Evolutionary conservation across 2,329 filamentous ascomycete species (phyloP), one percentile per base, ranked within the genome.

Genomic region (Colletotrichum magnum): DNA sequence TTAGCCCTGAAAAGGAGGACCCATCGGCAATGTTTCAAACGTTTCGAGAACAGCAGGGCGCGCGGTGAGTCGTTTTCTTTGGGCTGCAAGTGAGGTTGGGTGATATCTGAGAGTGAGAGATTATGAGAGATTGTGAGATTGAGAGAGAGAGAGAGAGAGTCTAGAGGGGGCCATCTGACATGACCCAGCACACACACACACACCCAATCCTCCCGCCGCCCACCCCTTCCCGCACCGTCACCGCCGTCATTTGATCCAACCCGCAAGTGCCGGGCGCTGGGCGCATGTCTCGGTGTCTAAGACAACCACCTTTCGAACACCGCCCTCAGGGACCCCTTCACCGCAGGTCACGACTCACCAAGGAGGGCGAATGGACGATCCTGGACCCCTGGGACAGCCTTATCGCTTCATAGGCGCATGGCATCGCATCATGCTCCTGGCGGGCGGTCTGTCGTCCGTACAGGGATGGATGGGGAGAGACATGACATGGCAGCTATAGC

Each of bases 161-260:
- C 26, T 36, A 36, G 63, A 39, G 32, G 51, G 45, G 12, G 21
- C 52, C 43, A 50, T 48, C 61, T 47, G 32, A 52, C 39, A 53
- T 58, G 50, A n/a, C 45, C 18, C 18, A 24, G 45, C 45, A 57
- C 21, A 24, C 21, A 24, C 21, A 24, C 21, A 24, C 21, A 24
- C 67, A 57, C 56, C 67, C 57, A 69, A 60, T 57, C 62, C 15
- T 67, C 57, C 67, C 67, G 67, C 51, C 36, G 21, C 21, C 21
- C 21, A 24, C 21, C 26, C 51, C 45, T 47, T 58, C 56, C 67
- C 67, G 66, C 56, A 60, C 28, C 62, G 62, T 67, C 67, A 61
- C 63, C 67, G 67, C 63, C 67, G 67, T 69, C 67, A 66, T 66
- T 69, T 69, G 67, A 67, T 61, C 62, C 62, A 47, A 52, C 50